Evolutionary conservation across 73 alveolate genomes (phyloP), one percentile per base, ranked within the genome.

Genomic region (Paramecium pentaurelia): DNA sequence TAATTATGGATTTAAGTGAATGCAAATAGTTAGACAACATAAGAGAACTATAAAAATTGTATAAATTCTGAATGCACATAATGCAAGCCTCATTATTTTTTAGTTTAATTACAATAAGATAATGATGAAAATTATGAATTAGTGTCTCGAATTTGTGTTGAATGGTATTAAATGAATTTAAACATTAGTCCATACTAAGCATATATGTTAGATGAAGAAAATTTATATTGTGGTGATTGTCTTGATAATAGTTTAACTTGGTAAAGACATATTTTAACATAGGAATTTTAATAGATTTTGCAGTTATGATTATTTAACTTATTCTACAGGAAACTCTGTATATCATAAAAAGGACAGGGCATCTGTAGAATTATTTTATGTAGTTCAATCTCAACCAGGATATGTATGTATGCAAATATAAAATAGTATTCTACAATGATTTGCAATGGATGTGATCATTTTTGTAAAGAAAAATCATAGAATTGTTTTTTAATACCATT

Each of bases 171-270:
- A 10, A 25, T 45, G 2, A 9, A 20, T 80, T 2, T 28, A 1
- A 1, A 2, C 5, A 4, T n/a, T 45, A 80, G 91, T 80, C 91
- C 91, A 6, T 80, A 16, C 8, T 10, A 27, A 27, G 6, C n/a
- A 27, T 80, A 6, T 80, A 32, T 54, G 32, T 1, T 5, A 10
- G 77, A 49, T 40, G 77, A 44, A 16, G 49, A 40, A 9, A 80
- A 34, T 49, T 32, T 80, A 44, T 80, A 80, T 80, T 80, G 91
- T 18, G 91, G 91, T 8, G 91, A 80, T 45, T 80, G 91, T 44
- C 44, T 80, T 25, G 91, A 80, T 30, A 80, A 80, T 27, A 27
- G 77, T 42, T 16, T 22, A 25, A 47, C 58, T 18, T 80, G 91
- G 91, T 73, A 73, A 14, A 0, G 20, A 37, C 14, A 12, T 40